Evolutionary conservation across 306 rosid species (phyloP).

Genomic region (Trifolium repens): DNA sequence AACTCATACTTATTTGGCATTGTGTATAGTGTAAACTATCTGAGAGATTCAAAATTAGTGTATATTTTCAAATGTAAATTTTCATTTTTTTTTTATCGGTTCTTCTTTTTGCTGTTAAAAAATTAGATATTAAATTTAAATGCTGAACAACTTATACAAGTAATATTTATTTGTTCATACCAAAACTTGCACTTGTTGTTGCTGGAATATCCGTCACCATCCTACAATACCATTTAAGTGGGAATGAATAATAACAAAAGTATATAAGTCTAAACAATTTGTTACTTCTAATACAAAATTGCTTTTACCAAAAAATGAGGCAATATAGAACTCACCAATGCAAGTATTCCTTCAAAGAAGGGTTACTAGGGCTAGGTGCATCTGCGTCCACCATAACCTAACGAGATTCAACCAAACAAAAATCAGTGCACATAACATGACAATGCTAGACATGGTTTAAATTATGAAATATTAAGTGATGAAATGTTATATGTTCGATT

Average conservation of each 20-base stretch:
- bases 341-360: constrained; percentile 53
- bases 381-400: constrained; percentile 58
- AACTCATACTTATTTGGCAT: too few relatives aligned
- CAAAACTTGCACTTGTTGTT: constrained; percentile 50
- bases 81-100: too few relatives aligned
- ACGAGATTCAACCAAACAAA: constrained; percentile 30
- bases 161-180: constrained; percentile 22
- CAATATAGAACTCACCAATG: constrained; percentile 45
- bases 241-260: background rate
- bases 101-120: too few relatives aligned
- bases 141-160: background rate
- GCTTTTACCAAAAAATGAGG: background rate
- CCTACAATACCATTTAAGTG: constrained; percentile 35
- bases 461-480: background rate
- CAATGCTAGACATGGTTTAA: background rate
- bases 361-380: constrained; percentile 60
- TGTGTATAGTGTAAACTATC: too few relatives aligned
- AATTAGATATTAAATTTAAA: background rate
- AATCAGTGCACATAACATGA: background rate
- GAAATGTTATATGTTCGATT: background rate
- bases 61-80: too few relatives aligned
- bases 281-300: background rate
- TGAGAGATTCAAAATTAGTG: too few relatives aligned
- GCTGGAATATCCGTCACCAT: constrained; percentile 60
- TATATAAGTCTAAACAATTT: background rate